Evolutionary conservation across 768 basidiomycete species (phyloP), one percentile per base, ranked within the genome.

Genomic region (Sutorius australiensis): DNA sequence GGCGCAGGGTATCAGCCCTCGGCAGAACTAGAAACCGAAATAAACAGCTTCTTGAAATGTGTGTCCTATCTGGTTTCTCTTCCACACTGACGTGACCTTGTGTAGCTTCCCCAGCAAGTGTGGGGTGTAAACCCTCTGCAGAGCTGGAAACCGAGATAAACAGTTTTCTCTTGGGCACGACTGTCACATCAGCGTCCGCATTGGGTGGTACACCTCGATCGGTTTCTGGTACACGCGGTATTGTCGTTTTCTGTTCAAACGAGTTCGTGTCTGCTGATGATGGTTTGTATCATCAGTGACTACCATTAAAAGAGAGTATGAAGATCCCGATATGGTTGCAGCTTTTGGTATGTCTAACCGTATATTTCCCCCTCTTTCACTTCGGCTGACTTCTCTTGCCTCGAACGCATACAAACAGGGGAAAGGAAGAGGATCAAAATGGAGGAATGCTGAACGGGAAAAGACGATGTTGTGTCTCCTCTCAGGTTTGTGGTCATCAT

Each of bases 341-440:
- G 36, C 36, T 37, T 28, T 36, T n/a, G 43, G 58, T 63, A 50
- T 6, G 55, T 52, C 10, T 5, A 8, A 5, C 27, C 21, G 3
- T 6, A 16, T 5, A 28, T 32, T 9, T 5, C 1, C 14, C 7
- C 27, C 19, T 33, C 28, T 12, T 11, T 16, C 3, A 6, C n/a
- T 32, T 16, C 24, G 3, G 6, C 10, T 34, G 11, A 53, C 24
- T 24, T 24, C 4, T 14, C 6, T 32, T 17, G 37, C 27, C 14
- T 32, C 28, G 16, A 41, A 54, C 17, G 28, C 28, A 14, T 11
- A 1, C 0, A 12, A n/a, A 16, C 9, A 58, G 64, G 46, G 16
- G 34, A 40, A 27, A 39, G 42, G 14, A 65, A 60, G 41, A 60
- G 37, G 11, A 46, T 64, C 41, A 64, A 64, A 48, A 38, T 55